These are phyloP conservation scores for Linderina pennispora DNA, from an alignment of 192 early-diverging fungal species.

Conservation along the genomic window DNA sequence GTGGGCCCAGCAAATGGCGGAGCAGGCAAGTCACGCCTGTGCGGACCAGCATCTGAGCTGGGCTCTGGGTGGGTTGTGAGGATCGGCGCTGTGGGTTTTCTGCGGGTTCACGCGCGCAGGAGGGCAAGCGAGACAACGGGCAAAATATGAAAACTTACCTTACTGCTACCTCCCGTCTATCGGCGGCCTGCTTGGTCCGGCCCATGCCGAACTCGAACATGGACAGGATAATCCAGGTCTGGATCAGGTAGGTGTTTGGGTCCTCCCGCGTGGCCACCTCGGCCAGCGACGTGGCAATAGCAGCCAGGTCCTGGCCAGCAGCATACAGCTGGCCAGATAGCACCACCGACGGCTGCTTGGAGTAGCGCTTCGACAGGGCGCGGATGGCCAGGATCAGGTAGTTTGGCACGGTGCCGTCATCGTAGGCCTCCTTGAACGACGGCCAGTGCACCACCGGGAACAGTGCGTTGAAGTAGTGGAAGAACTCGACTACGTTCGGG, in stretches of 20 bases:
- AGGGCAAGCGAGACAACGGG: too few relatives aligned
- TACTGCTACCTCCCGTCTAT: slow-evolving; percentile 45
- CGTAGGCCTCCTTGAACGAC: slow-evolving; percentile 48
- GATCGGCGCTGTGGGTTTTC: too few relatives aligned
- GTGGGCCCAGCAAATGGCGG: too few relatives aligned
- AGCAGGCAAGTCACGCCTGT: too few relatives aligned
- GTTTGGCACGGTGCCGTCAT: slow-evolving; percentile 47
- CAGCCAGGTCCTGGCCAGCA: slow-evolving; percentile 45
- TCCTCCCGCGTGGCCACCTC: slow-evolving; percentile 46
- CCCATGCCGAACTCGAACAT: slow-evolving; percentile 50
- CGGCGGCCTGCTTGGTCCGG: slow-evolving; percentile 38
- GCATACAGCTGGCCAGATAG: slow-evolving; percentile 40
- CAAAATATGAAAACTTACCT: slow-evolving; percentile 30
- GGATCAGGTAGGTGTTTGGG: slow-evolving; percentile 48
- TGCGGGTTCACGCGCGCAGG: too few relatives aligned
- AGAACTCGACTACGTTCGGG: slow-evolving; percentile 45
- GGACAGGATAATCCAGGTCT: slow-evolving; percentile 45
- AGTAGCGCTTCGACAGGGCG: slow-evolving; percentile 47
- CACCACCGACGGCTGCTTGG: slow-evolving; percentile 45
- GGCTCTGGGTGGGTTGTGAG: too few relatives aligned
- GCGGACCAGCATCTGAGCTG: too few relatives aligned
- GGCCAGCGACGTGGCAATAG: slow-evolving; percentile 44
- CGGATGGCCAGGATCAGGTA: slow-evolving; percentile 47
- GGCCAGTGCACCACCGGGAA: slow-evolving; percentile 48
- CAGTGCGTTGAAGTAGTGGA: slow-evolving; percentile 48